Evolutionary conservation across 1,284 basidiomycete genomes (phyloP).

Genomic region (Cryptococcus maquisensis): DNA sequence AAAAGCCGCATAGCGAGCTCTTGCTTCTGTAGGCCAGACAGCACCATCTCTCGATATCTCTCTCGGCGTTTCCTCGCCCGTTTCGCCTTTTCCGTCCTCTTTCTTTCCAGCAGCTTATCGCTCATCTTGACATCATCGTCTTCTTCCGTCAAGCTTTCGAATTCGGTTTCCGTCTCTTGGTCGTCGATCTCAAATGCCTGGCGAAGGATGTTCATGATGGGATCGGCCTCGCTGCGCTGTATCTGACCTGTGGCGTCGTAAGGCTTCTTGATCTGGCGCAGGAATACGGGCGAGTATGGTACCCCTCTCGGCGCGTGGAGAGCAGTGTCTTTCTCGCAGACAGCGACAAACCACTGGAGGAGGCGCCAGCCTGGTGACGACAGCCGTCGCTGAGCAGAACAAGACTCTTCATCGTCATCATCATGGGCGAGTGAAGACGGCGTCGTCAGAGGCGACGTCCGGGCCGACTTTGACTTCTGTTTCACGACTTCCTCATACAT

Average conservation of each 20-base stretch:
- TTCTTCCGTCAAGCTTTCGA: neutral
- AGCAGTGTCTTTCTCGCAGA: constrained; percentile 29
- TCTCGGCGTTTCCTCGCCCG: neutral
- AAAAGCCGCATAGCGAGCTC: constrained; percentile 7
- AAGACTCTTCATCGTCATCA: neutral
- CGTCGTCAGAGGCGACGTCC: constrained; percentile 9
- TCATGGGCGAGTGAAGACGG: constrained; percentile 1
- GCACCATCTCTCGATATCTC: neutral
- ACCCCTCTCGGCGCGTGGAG: neutral
- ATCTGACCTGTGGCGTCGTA: constrained; percentile 10
- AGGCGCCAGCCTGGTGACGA: constrained; percentile 24
- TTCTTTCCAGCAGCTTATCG: neutral
- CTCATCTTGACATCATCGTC: neutral
- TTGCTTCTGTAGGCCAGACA: neutral
- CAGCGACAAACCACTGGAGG: constrained; percentile 25
- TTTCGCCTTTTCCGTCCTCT: neutral
- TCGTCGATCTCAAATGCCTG: neutral
- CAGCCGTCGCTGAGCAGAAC: neutral
- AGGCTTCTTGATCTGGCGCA: constrained; percentile 24
- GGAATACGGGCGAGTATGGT: constrained; percentile 15
- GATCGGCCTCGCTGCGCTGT: constrained; percentile 18
- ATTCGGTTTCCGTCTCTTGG: too few species aligned
- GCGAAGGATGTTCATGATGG: constrained; percentile 17
- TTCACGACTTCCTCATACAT: constrained; percentile 9
- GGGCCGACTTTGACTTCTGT: neutral